Base-by-base conservation (phyloP, 768 basidiomycete species). In the Leccinum incarnatum region DNA sequence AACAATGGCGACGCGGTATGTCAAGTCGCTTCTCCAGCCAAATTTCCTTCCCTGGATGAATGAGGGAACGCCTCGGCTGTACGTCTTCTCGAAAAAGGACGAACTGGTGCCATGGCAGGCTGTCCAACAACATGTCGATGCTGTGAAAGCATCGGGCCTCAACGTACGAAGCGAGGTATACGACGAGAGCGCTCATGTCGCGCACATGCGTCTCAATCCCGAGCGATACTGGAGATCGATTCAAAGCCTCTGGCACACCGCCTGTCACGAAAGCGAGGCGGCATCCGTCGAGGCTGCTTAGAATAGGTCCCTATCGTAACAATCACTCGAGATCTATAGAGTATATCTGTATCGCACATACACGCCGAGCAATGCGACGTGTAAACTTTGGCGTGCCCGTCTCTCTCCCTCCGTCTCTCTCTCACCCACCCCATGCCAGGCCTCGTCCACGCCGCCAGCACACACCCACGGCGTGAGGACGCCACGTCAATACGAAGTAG, bases 21-120 rank as follows among this genome's bases (percentile, higher is more conserved):
- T 59, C 49, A 64, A 51, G 30, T 21, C 30, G 5, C 64, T 71
- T 23, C 58, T 67, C 19, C 55, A 64, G 6, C 69, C 73, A 2
- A 52, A 21, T 8, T 40, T 77, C 27, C 57, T 77, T 5, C 74
- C 74, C 1, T 75, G 76, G 74, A 71, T 65, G 63, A 59, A 55
- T 15, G 9, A 29, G 29, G 51, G 54, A 9, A 76, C 76, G 12
- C 76, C 74, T 0, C 62, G 77, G 11, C 40, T 78, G 32, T 77
- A 78, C 46, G 37, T 77, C 19, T 77, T 69, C 58, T 77, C 75
- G 10, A 64, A 62, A 48, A 65, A 59, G 14, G 76, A 77, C 42
- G 51, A 54, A 34, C 15, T 75, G 7, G 67, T 77, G 17, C 73
- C 70, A 4, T 69, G 67, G 62, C 3, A 59, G 42, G 65, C 60